These are phyloP conservation scores for Ziziphus jujuba DNA, from an alignment of 306 rosid genomes.

Conservation along the genomic window DNA sequence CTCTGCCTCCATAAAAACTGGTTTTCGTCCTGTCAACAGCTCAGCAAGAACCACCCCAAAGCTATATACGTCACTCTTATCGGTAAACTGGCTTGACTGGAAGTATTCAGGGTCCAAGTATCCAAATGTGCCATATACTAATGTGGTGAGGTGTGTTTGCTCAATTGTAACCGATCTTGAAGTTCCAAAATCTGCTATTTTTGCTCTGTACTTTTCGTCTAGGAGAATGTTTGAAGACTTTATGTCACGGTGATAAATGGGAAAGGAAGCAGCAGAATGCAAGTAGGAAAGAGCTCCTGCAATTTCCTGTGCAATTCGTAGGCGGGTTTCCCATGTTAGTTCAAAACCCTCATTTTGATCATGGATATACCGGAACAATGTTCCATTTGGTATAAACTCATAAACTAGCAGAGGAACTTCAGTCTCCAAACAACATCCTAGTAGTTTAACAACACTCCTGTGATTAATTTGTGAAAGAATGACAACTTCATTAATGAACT, in stretches of 20 bases:
- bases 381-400: conserved; percentile 23
- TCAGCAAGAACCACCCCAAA: conserved; percentile 30
- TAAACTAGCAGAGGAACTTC: conserved; percentile 21
- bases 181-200: conserved; percentile 32
- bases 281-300: conserved; percentile 10
- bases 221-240: conserved; percentile 27
- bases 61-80: conserved; percentile 28
- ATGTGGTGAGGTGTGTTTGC: conserved; percentile 26
- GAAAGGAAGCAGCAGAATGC: conserved; percentile 15
- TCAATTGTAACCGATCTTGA: conserved; percentile 24
- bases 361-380: conserved; percentile 7
- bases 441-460: conserved; percentile 20
- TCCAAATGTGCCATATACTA: conserved; percentile 28
- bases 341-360: conserved; percentile 14
- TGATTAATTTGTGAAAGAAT: conserved; percentile 27
- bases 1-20: not conserved
- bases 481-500: conserved; percentile 24
- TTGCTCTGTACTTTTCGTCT: conserved; percentile 29
- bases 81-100: conserved; percentile 22
- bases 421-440: conserved; percentile 28
- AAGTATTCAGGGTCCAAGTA: conserved; percentile 34
- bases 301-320: conserved; percentile 10
- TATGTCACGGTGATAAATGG: conserved; percentile 29
- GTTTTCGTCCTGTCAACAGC: conserved; percentile 25
- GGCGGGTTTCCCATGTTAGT: conserved; percentile 4